These are phyloP conservation scores for Corrigiola litoralis DNA, from an alignment of 179 eudicot genomes.

Conservation along the genomic window DNA sequence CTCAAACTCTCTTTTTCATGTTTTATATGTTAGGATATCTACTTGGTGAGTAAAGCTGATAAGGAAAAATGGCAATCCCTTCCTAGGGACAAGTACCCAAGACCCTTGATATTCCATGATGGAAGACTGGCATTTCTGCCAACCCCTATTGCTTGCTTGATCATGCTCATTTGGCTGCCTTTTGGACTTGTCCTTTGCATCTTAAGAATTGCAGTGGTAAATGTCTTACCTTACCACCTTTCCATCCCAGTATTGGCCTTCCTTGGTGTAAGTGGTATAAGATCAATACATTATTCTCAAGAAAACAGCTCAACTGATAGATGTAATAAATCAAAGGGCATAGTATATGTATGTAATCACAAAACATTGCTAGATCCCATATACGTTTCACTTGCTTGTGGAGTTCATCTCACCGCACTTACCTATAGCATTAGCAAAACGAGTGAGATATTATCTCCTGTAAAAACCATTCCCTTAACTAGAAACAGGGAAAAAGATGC, in stretches of 20 bases:
- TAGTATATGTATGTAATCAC: slow-evolving; percentile 23
- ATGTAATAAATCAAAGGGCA: slow-evolving; percentile 10
- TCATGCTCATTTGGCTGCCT: slow-evolving; percentile 29
- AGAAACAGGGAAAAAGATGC: slow-evolving; percentile 21
- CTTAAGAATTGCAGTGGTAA: neutral
- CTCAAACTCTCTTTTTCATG: too few relatives aligned
- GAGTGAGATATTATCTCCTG: slow-evolving; percentile 1
- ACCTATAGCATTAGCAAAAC: slow-evolving; percentile 22
- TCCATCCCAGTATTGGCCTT: slow-evolving; percentile 17
- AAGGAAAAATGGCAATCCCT: slow-evolving; percentile 19
- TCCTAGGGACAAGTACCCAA: slow-evolving; percentile 20
- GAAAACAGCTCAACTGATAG: neutral
- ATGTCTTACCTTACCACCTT: slow-evolving; percentile 1
- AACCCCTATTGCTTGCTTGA: slow-evolving; percentile 16
- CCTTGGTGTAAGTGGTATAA: neutral
- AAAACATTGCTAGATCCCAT: slow-evolving; percentile 14
- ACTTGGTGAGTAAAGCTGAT: slow-evolving; percentile 18
- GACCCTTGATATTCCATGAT: slow-evolving; percentile 31
- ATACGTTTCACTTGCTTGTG: slow-evolving; percentile 1
- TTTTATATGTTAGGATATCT: slow-evolving; percentile 12
- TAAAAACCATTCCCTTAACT: slow-evolving; percentile 15
- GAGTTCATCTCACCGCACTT: neutral
- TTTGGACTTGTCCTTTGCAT: slow-evolving; percentile 23
- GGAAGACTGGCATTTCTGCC: slow-evolving; percentile 29
- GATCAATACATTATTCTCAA: neutral